These are phyloP conservation scores for Spergularia bocconei DNA, from an alignment of 148 eudicot genomes.

Conservation along the genomic window DNA sequence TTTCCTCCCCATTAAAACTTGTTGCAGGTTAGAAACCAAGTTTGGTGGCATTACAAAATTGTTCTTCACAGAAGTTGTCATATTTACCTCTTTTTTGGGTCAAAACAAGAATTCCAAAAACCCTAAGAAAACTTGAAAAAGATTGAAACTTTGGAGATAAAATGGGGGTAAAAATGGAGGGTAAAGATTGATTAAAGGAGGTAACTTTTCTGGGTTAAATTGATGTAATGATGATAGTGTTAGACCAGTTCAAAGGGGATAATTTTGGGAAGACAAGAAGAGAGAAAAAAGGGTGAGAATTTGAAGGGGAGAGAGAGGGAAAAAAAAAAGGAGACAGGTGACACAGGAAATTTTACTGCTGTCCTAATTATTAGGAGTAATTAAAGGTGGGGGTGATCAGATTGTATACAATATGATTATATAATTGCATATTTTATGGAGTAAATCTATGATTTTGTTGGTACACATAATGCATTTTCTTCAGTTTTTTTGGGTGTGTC, in stretches of 20 bases:
- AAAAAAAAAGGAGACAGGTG: not conserved
- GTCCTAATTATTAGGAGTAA: constrained; percentile 11
- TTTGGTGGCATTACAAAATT: constrained; percentile 54
- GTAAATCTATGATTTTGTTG: not conserved
- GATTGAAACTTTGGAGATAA: not conserved
- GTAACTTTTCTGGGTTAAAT: constrained; percentile 12
- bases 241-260: constrained; percentile 47
- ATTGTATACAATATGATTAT: not conserved
- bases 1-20: constrained; percentile 46
- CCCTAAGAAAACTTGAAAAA: not conserved
- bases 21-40: constrained; percentile 56
- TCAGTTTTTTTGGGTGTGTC: too few relatives aligned
- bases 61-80: constrained; percentile 40
- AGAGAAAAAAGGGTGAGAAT: not conserved
- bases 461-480: too few relatives aligned
- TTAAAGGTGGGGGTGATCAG: not conserved
- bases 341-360: constrained; percentile 9
- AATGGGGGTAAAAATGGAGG: not conserved
- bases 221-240: constrained; percentile 19
- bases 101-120: not conserved
- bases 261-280: constrained; percentile 6
- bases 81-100: not conserved
- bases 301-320: constrained; percentile 21
- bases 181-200: constrained; percentile 11
- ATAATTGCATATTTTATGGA: constrained; percentile 22